Conservation (phyloP, 345 rosid species). For the Conringia planisiliqua region DNA sequence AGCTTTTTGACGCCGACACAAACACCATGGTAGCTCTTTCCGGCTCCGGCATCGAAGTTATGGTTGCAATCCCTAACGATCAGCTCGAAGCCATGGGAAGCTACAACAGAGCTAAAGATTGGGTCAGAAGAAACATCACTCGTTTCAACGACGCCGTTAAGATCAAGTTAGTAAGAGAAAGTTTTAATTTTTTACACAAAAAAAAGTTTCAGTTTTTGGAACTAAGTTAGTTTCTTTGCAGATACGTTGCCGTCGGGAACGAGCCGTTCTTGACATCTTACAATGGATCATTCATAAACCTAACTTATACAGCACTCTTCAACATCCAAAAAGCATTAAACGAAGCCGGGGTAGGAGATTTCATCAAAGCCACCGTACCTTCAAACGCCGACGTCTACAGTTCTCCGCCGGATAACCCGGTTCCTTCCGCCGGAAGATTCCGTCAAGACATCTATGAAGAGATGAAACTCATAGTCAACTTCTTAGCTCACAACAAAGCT, state of each 20-base stretch:
- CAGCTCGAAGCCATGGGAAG: conserved; percentile 59
- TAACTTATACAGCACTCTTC: conserved; percentile 77
- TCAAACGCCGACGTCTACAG: conserved; percentile 79
- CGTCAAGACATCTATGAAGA: conserved; percentile 50
- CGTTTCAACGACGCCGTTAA: conserved; percentile 65
- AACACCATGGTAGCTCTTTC: conserved; percentile 69
- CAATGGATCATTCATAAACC: conserved; percentile 64
- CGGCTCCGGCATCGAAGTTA: conserved; percentile 71
- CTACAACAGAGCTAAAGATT: conserved; percentile 55
- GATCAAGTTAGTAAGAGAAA: conserved; percentile 63
- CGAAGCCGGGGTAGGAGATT: conserved; percentile 64
- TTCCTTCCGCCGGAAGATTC: conserved; percentile 82
- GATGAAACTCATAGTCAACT: conserved; percentile 70
- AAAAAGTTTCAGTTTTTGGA: not conserved
- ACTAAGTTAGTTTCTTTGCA: conserved; percentile 27
- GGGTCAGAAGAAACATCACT: conserved; percentile 70
- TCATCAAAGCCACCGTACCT: conserved; percentile 85
- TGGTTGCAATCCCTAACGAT: conserved; percentile 93
- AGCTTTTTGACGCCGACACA: conserved; percentile 78
- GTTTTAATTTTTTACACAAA: not conserved
- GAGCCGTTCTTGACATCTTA: conserved; percentile 85
- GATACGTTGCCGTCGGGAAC: conserved; percentile 87
- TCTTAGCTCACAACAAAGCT: conserved; percentile 61
- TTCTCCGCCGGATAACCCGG: conserved; percentile 51
- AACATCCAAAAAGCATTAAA: conserved; percentile 88